These are phyloP conservation scores for Salix viminalis DNA, from an alignment of 345 rosid species.

Conservation along the genomic window DNA sequence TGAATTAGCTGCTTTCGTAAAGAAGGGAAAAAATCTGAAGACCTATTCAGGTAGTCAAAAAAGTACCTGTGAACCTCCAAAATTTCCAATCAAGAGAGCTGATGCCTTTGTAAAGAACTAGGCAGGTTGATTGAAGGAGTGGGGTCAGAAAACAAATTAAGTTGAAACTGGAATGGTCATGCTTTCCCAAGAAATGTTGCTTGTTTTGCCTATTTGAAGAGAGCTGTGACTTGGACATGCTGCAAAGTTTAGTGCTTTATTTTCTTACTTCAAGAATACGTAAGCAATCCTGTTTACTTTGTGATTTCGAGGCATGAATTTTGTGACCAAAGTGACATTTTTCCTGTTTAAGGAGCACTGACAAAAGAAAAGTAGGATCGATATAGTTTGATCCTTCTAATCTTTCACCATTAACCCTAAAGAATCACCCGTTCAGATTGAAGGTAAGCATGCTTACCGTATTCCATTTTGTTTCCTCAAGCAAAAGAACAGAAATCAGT, in stretches of 20 bases:
- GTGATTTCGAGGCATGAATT: background rate
- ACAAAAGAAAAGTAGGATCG: background rate
- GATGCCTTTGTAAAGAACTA: background rate
- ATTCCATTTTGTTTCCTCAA: background rate
- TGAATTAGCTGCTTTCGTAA: background rate
- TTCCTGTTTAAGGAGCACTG: background rate
- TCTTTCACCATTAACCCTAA: background rate
- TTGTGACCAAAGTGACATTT: background rate
- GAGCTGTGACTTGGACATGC: background rate
- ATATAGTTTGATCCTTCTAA: background rate
- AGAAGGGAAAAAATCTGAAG: background rate
- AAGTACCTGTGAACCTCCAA: background rate
- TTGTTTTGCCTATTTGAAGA: conserved; percentile 5
- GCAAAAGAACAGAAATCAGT: background rate
- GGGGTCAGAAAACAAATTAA: background rate
- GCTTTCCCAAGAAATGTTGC: background rate
- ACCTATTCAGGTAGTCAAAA: background rate
- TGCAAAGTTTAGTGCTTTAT: background rate
- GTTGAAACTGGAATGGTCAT: conserved; percentile 1
- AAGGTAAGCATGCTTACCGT: background rate
- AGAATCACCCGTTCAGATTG: background rate
- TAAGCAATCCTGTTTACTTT: background rate
- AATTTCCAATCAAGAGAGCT: background rate
- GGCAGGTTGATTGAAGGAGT: background rate
- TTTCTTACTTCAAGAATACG: background rate